These are phyloP conservation scores for Phanerodontia chrysosporium DNA, from an alignment of 768 basidiomycete genomes.

Conservation along the genomic window DNA sequence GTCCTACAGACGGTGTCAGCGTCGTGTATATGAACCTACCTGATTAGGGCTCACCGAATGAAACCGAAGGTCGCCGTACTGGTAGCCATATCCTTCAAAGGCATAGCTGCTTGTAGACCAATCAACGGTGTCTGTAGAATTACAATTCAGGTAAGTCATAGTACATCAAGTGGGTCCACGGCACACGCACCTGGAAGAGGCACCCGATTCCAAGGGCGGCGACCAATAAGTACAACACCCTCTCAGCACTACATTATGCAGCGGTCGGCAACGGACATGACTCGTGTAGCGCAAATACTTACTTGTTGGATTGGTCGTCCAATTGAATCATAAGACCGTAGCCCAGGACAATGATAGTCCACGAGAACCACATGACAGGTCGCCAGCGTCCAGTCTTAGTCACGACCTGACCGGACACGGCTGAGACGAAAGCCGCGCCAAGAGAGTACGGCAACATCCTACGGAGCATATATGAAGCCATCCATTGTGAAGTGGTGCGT, in stretches of 20 bases:
- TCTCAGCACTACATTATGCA: conserved; percentile 35
- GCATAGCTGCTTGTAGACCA: conserved; percentile 83
- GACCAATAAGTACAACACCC: conserved; percentile 62
- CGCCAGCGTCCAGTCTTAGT: conserved; percentile 58
- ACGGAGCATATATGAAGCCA: not conserved
- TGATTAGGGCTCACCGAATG: conserved; percentile 42
- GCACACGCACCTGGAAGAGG: conserved; percentile 47
- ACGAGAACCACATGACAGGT: conserved; percentile 57
- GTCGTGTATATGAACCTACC: not conserved
- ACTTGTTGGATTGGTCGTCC: conserved; percentile 51
- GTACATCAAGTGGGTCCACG: not conserved
- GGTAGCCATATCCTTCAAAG: conserved; percentile 82
- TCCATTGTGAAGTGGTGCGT: too few species aligned
- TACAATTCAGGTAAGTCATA: conserved; percentile 1
- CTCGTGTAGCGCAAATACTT: conserved; percentile 13
- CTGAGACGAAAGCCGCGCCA: conserved; percentile 49
- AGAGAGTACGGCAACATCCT: conserved; percentile 78
- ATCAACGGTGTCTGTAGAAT: conserved; percentile 54
- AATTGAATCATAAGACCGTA: conserved; percentile 72
- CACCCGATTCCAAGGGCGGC: conserved; percentile 63
- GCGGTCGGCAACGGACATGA: not conserved
- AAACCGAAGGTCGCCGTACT: conserved; percentile 69
- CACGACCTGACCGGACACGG: conserved; percentile 52
- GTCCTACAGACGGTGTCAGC: conserved; percentile 36
- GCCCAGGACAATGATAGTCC: conserved; percentile 54